Conservation (phyloP, 805 yeast species). For the Maudiozyma turicensis region DNA sequence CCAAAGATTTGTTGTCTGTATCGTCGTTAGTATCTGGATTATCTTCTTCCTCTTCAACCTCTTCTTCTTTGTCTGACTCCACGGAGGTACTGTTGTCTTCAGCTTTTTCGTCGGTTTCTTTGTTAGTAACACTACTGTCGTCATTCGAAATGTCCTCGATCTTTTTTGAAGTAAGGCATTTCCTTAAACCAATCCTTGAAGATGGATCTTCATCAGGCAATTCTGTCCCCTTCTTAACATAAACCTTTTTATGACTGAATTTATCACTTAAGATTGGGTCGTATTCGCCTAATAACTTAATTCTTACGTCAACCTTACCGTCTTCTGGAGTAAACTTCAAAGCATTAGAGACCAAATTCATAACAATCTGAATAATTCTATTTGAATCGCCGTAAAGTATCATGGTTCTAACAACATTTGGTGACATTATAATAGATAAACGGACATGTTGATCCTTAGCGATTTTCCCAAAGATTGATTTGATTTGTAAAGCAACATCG, state of each 20-base stretch:
- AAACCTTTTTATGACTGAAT: constrained; percentile 37
- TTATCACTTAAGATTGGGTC: constrained; percentile 42
- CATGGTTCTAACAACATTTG: constrained; percentile 50
- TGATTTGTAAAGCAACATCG: constrained; percentile 78
- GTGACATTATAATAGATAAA: constrained; percentile 51
- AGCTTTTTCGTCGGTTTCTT: not conserved
- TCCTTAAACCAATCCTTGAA: not conserved
- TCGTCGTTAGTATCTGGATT: not conserved
- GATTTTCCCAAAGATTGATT: constrained; percentile 73
- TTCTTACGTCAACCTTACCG: constrained; percentile 62
- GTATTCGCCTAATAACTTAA: constrained; percentile 61
- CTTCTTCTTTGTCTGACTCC: not conserved
- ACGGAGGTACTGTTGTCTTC: not conserved
- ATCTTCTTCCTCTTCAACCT: not conserved
- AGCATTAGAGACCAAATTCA: constrained; percentile 86
- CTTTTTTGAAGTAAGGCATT: not conserved
- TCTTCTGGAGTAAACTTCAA: constrained; percentile 87
- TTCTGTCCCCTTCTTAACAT: constrained; percentile 28
- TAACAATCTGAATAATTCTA: constrained; percentile 80
- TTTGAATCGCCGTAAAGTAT: constrained; percentile 81
- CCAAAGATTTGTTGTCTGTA: constrained; percentile 10
- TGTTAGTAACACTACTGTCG: not conserved
- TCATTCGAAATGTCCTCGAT: not conserved
- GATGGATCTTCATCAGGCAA: constrained; percentile 1
- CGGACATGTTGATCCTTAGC: constrained; percentile 71